Base-by-base conservation (phyloP, 768 basidiomycete genomes). In the Boletales sp. region DNA sequence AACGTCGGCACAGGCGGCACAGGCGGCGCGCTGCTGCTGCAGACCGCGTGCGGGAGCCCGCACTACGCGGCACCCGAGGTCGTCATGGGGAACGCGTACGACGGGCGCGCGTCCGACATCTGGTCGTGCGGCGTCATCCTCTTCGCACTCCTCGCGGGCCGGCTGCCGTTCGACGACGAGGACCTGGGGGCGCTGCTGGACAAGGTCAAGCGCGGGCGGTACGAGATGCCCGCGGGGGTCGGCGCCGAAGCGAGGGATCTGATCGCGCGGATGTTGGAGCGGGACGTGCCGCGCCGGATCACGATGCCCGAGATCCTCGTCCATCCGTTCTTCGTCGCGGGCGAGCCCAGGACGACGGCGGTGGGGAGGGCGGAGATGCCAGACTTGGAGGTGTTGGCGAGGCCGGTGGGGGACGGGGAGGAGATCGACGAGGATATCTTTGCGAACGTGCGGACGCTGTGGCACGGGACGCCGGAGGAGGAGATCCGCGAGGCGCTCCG, bases 71-170 rank as follows among this genome's bases (percentile, higher is more conserved):
- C 90, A 12, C 94, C 94, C 1, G 94, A 97, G 71, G 84, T 97
- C 49, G 81, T 95, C 54, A 77, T 80, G 66, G 92, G 92, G 5
- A 74, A 81, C 40, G 79, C 83, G 5, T 98, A 97, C 67, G 80
- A 92, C 59, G 94, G 94, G 8, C 79, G 84, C 3, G 77, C 81
- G n/a, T 84, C 92, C 17, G 94, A 98, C 69, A 90, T 94, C 64
- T 97, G 94, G 94, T 95, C 93, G 36, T 94, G 94, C 61, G 94
- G 94, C 48, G 83, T 98, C 63, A 93, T 95, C 56, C 78, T 98
- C 48, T 92, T 83, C 59, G 91, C 92, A 17, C 74, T 98, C n/a
- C 75, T 97, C 35, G 82, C 83, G 5, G 92, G 93, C 7, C 76
- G 80, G 38, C 76, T 97, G n/a, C 94, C 94, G 1, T 97, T 97